phyloP scores from a whole-genome alignment of 2,329 filamentous ascomycete species.

The Botrytis galanthina region DNA sequence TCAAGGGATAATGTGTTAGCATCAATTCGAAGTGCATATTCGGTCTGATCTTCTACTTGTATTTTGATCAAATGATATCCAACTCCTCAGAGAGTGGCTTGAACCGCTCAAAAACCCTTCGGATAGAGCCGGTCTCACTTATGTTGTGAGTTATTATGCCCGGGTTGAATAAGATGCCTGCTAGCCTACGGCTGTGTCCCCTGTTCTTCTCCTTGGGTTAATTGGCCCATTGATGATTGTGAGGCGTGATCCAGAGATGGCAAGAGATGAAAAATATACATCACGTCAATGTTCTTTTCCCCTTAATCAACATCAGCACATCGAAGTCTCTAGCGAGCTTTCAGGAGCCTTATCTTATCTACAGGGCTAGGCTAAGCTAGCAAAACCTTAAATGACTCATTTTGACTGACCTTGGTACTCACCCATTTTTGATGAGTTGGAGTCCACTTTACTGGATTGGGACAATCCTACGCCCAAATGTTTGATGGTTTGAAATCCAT shows the following conservation, averaged over 20 bases:
- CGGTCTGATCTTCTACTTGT: background rate
- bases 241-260: background rate
- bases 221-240: background rate
- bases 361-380: background rate
- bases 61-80: background rate
- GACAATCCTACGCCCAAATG: background rate
- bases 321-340: background rate
- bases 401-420: background rate
- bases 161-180: background rate
- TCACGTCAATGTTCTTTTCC: background rate
- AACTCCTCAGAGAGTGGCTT: background rate
- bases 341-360: background rate
- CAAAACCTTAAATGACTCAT: conserved; percentile 11
- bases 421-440: background rate
- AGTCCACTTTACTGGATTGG: background rate
- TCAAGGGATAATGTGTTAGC: background rate
- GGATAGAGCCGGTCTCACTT: background rate
- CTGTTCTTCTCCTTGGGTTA: background rate
- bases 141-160: background rate
- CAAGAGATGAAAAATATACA: background rate
- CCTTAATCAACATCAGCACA: background rate
- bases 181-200: too few relatives aligned
- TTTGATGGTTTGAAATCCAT: background rate
- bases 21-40: background rate
- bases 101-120: too few relatives aligned